Base-by-base conservation (phyloP, 805 yeast genomes). In the Middelhovenomyces tepae region DNA sequence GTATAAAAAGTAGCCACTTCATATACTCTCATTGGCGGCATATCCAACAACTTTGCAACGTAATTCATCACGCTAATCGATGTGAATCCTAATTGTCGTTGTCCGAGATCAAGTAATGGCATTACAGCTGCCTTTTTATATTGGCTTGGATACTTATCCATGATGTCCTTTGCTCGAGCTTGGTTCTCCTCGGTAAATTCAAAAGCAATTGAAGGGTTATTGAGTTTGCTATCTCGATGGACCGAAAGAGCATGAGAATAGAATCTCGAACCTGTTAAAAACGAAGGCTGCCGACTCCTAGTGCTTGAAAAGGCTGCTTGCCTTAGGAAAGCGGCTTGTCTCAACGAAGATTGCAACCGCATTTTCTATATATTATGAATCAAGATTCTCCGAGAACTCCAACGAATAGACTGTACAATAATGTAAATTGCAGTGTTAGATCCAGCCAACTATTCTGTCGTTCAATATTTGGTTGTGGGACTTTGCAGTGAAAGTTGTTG, bases 1-100 rank as follows among this genome's bases (percentile, higher is more conserved):
- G 94, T 83, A 62, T 83, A 83, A 64, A 83, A 83, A 26, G 94
- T 80, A 20, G 94, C 94, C 43, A 83, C 94, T 57, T 83, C 93
- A 58, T 83, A 83, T 19, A 83, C 94, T 62, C 94, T 73, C 94
- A 83, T 83, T 39, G 94, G 93, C 19, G 94, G 94, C 77, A 84
- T 79, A 50, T 81, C 89, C 49, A 82, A 67, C 51, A 78, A 50
- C 57, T 78, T 74, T 34, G 94, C 94, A 32, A 83, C 94, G 54
- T 84, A 79, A 64, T 83, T 82, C 94, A 83, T 83, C 43, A 82
- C 91, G 21, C 84, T 68, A 47, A 83, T 79, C 25, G 93, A 81
- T 27, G 91, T 79, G 65, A 78, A 83, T 1, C 94, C 94, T 36
- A 67, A 67, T 59, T 83, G 94, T 50, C 93, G 79, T 62, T 83